phyloP scores from a whole-genome alignment of 257 asterid genomes.

The Eucommia ulmoides region DNA sequence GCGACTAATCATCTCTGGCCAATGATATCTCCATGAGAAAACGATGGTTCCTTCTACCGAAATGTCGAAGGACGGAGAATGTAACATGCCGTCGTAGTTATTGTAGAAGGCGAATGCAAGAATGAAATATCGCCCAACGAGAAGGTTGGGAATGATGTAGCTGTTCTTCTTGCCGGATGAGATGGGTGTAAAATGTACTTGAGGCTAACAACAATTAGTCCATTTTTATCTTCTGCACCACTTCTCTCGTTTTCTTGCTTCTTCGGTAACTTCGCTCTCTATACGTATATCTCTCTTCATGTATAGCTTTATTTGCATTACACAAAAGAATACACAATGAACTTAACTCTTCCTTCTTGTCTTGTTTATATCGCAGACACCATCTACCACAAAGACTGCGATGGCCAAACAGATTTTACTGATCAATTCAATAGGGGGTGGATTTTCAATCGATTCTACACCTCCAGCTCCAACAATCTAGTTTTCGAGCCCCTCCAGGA shows the following conservation, averaged over 20 bases:
- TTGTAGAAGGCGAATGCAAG: constrained; percentile 79
- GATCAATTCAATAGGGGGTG: constrained; percentile 59
- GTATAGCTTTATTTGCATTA: not conserved
- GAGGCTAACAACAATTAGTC: too few relatives aligned
- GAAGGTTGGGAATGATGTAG: constrained; percentile 45
- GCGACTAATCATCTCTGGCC: constrained; percentile 50
- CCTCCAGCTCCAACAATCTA: constrained; percentile 58
- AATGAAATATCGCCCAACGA: constrained; percentile 28
- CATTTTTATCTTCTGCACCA: constrained; percentile 11
- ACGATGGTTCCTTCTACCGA: constrained; percentile 84
- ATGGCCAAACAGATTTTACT: constrained; percentile 49
- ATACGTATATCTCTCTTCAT: too few relatives aligned
- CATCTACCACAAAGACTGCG: constrained; percentile 70
- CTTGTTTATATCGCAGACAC: constrained; percentile 29
- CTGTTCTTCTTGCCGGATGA: constrained; percentile 92
- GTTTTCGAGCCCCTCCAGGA: constrained; percentile 96
- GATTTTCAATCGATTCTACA: constrained; percentile 77
- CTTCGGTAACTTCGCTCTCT: constrained; percentile 22
- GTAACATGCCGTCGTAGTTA: constrained; percentile 68
- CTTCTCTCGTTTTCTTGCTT: constrained; percentile 16
- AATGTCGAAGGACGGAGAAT: constrained; percentile 84
- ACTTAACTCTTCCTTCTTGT: not conserved
- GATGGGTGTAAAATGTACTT: too few relatives aligned
- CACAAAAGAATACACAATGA: not conserved
- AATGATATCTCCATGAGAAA: constrained; percentile 79